Base-by-base conservation (phyloP, 2,329 filamentous ascomycete genomes). In the Alternaria alternata region DNA sequence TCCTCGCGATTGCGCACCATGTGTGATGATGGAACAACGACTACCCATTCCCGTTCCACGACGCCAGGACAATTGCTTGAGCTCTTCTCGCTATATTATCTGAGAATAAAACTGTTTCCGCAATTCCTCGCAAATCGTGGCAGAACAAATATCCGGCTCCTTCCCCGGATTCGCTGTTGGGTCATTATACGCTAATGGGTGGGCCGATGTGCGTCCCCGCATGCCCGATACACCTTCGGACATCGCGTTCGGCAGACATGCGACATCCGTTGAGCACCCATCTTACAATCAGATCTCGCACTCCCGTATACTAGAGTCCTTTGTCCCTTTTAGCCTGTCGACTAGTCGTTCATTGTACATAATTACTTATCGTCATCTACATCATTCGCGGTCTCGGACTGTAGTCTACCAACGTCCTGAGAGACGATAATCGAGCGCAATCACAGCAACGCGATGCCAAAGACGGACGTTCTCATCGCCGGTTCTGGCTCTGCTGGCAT, bases 401-500 rank as follows among this genome's bases (percentile, higher is more conserved):
- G 20, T n/a, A 14, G 5, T 9, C 4, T 8, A 30, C 18, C 44
- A 56, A 32, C 14, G 16, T 9, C 9, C 2, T n/a, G 3, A 12
- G 8, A 34, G 7, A 9, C 12, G 18, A 24, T n/a, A 12, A 24
- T 14, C 32, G 32, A 7, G 12, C 42, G 7, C 14, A 11, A 16
- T 41, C n/a, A 14, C 11, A 18, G 20, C 20, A 20, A 9, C 32
- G 9, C 47, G 20, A 73, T 73, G 70, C 64, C 65, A 12, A 71
- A 71, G 54, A 72, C 71, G 62, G 85, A 88, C 65, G 85, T 90
- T 16, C 75, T 90, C 16, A 89, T 90, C 63, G 83, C 82, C 59
- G 87, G 88, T 58, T 84, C 82, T 54, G 88, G 88, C 30, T 88
- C 86, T 1, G 88, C 88, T 5, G 88, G 88, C 18, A 81, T 89